Evolutionary conservation across 345 rosid genomes (phyloP).

Genomic region (Pistacia integerrima): DNA sequence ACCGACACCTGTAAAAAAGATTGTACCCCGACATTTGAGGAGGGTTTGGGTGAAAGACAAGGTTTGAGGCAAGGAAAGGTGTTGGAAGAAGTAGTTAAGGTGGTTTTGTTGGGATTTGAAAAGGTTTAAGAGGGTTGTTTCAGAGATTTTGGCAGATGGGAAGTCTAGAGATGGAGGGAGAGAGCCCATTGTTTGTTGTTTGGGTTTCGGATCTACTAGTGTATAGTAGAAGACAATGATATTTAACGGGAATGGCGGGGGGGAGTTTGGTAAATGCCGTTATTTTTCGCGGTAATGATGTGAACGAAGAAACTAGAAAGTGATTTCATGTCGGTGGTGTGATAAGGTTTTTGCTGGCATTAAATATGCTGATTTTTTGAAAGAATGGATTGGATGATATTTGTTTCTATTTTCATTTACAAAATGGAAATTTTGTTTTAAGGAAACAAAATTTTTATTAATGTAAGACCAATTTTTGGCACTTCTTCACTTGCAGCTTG

Average conservation of each 20-base stretch:
- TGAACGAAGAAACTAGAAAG: too few species aligned
- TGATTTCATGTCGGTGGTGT: not conserved
- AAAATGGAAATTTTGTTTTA: too few species aligned
- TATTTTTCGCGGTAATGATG: slow-evolving; percentile 6
- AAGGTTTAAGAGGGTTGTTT: slow-evolving; percentile 61
- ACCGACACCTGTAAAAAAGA: slow-evolving; percentile 94
- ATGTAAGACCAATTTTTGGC: too few species aligned
- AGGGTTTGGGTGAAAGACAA: slow-evolving; percentile 71
- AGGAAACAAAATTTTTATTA: too few species aligned
- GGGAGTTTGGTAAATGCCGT: not conserved
- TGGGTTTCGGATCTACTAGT: not conserved
- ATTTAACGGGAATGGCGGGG: not conserved
- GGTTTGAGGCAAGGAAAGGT: slow-evolving; percentile 76
- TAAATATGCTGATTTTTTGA: too few species aligned
- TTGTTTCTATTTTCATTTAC: too few species aligned
- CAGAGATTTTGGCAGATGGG: slow-evolving; percentile 43
- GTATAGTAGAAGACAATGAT: not conserved
- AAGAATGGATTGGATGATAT: too few species aligned
- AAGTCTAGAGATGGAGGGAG: slow-evolving; percentile 35
- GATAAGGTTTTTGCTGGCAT: not conserved
- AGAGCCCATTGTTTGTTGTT: slow-evolving; percentile 41
- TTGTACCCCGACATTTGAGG: slow-evolving; percentile 58
- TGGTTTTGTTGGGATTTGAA: slow-evolving; percentile 91
- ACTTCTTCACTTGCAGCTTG: too few species aligned
- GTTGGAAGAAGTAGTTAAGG: slow-evolving; percentile 85